Evolutionary conservation across 2,329 filamentous ascomycete genomes (phyloP).

Genomic region (Penicillium sp.): DNA sequence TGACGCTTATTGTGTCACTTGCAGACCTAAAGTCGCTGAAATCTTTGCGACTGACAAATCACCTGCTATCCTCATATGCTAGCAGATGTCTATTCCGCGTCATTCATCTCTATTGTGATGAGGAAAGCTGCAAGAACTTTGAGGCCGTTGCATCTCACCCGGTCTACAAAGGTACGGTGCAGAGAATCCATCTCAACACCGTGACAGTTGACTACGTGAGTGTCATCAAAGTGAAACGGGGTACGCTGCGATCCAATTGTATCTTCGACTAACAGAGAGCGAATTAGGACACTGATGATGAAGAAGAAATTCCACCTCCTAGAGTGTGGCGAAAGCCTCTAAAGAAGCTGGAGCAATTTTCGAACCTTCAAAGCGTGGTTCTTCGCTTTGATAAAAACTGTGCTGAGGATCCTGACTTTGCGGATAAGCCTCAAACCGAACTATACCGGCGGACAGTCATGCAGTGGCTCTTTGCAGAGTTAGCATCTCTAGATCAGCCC

Average conservation of each 20-base stretch:
- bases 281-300: constrained; percentile 2
- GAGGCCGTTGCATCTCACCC: background rate
- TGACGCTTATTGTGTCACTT: background rate
- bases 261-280: background rate
- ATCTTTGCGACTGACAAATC: background rate
- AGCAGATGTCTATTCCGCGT: background rate
- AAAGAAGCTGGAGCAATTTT: constrained; percentile 1
- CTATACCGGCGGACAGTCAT: constrained; percentile 6
- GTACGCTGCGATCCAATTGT: background rate
- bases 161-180: background rate
- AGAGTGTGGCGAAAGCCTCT: constrained; percentile 5
- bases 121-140: background rate
- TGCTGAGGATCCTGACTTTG: background rate
- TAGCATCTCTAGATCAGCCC: constrained; percentile 9
- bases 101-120: background rate
- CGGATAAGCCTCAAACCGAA: constrained; percentile 5
- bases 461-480: constrained; percentile 2
- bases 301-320: constrained; percentile 3
- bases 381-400: constrained; percentile 9
- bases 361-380: constrained; percentile 3
- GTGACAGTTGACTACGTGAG: background rate
- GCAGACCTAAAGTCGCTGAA: background rate
- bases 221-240: background rate
- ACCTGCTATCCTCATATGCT: background rate
- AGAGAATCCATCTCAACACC: background rate